A percentile compares a stretch with the other conserved stretches of the same genome.
Evolutionary conservation across 768 basidiomycete species (phyloP).

Genomic region (Mycena olivaceomarginata): DNA sequence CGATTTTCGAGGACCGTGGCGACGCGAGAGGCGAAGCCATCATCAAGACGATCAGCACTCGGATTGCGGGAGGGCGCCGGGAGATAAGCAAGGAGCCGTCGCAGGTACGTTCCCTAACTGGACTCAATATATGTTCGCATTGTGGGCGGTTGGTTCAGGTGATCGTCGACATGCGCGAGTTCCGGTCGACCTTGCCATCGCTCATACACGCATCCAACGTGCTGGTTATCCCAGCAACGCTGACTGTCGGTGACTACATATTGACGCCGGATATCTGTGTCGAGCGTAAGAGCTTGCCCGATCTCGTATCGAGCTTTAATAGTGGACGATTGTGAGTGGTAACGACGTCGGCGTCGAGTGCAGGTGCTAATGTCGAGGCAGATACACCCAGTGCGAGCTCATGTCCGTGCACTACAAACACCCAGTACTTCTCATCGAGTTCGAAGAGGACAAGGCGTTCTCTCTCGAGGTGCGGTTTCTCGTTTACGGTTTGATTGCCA

Average conservation of each 20-base stretch:
- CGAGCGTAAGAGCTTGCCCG: slow-evolving; percentile 95
- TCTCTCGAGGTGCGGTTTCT: slow-evolving; percentile 80
- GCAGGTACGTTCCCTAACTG: too few relatives aligned
- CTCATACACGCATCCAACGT: slow-evolving; percentile 89
- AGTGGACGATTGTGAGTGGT: slow-evolving; percentile 91
- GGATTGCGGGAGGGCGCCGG: slow-evolving; percentile 91
- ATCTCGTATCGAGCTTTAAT: slow-evolving; percentile 94
- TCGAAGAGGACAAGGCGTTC: slow-evolving; percentile 98
- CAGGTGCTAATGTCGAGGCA: slow-evolving; percentile 53
- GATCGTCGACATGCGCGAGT: slow-evolving; percentile 98
- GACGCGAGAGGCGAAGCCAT: slow-evolving; percentile 71
- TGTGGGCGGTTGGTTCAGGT: slow-evolving; percentile 69
- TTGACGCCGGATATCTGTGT: slow-evolving; percentile 96
- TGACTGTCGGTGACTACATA: slow-evolving; percentile 98
- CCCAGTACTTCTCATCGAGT: slow-evolving; percentile 95
- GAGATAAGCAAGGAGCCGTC: slow-evolving; percentile 80
- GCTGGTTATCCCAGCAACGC: slow-evolving; percentile 90
- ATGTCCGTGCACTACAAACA: slow-evolving; percentile 98
- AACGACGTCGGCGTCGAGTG: not conserved
- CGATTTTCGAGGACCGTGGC: slow-evolving; percentile 80
- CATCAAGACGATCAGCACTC: slow-evolving; percentile 88
- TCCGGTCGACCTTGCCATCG: slow-evolving; percentile 93
- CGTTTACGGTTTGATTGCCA: not conserved
- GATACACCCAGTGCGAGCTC: slow-evolving; percentile 97
- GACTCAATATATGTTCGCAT: too few relatives aligned